Evolutionary conservation across 371 early-diverging fungal species (phyloP).

Genomic region (Blakeslea trispora): DNA sequence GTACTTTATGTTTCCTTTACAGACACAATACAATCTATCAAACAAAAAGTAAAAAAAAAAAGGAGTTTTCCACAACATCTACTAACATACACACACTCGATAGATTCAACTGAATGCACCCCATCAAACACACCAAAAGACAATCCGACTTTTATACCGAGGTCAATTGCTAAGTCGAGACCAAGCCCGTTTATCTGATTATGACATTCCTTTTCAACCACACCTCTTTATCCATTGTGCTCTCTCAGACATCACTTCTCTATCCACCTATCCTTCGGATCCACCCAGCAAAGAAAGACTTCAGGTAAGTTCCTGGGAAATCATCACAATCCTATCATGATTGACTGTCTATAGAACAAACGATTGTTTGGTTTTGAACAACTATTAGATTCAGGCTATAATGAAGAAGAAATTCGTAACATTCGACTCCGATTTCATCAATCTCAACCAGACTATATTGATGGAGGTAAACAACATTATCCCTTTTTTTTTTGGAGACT

Average conservation of each 20-base stretch:
- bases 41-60: constrained; percentile 22
- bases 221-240: constrained; percentile 19
- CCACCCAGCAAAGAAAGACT: too few relatives aligned
- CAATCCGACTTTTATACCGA: constrained; percentile 20
- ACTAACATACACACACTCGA: too few relatives aligned
- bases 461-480: constrained; percentile 29
- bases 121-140: constrained; percentile 15
- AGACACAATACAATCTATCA: constrained; percentile 12
- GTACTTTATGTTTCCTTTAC: not conserved
- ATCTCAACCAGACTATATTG: constrained; percentile 18
- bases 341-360: not conserved
- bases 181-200: constrained; percentile 12
- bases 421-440: constrained; percentile 26
- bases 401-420: constrained; percentile 28
- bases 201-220: constrained; percentile 5
- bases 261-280: too few relatives aligned
- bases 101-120: constrained; percentile 19
- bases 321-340: too few relatives aligned
- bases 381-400: constrained; percentile 27
- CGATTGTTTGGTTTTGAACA: constrained; percentile 18
- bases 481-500: not conserved
- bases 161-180: constrained; percentile 22
- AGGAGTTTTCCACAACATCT: too few relatives aligned
- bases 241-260: constrained; percentile 15
- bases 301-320: too few relatives aligned